Base-by-base conservation (phyloP, 2,329 filamentous ascomycete genomes). In the Waltergamsia citrina region DNA sequence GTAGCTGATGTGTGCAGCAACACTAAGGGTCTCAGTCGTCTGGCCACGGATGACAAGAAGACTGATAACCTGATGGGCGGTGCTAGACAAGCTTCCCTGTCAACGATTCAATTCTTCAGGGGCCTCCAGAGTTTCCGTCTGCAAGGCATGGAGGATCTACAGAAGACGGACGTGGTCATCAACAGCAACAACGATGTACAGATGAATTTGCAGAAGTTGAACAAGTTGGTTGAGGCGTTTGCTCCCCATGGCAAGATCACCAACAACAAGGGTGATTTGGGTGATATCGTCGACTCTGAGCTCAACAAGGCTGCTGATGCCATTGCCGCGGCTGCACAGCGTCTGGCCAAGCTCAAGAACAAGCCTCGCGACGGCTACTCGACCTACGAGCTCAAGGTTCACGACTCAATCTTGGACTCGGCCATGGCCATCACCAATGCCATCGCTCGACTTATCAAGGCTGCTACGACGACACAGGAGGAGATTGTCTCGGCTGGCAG, bases 161-260 rank as follows among this genome's bases (percentile, higher is more conserved):
- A 94, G 56, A 94, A 94, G 75, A 93, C 87, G 3, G 90, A 96
- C 42, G 86, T 96, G 22, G 90, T 98, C 36, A 93, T 98, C 63
- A 93, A 92, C 62, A 90, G 84, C 67, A 96, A 94, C 60, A 85
- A 93, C 43, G 92, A 98, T 44, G 88, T 96, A 8, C 85, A 95
- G 55, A 82, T 93, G 60, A 87, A 93, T 46, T 69, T 98, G 34
- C 90, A 96, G 63, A 85, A 83, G 52, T 72, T 98, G 43, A 94
- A 87, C 57, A 95, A 94, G 65, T 68, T 94, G 32, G 87, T 90
- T 2, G 92, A 98, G 54, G 74, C 81, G 0, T 94, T 96, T 49
- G 85, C 88, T 3, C 90, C 90, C 1, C 85, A 84, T 42, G 78
- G 72, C 54, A 92, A 90, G 63, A 71, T 96, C 41, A 74, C 73